A percentile compares a stretch with the other conserved stretches of the same genome.
These are phyloP conservation scores for Naegleria gruberi DNA, from an alignment of 208 protist species.

Conservation along the genomic window DNA sequence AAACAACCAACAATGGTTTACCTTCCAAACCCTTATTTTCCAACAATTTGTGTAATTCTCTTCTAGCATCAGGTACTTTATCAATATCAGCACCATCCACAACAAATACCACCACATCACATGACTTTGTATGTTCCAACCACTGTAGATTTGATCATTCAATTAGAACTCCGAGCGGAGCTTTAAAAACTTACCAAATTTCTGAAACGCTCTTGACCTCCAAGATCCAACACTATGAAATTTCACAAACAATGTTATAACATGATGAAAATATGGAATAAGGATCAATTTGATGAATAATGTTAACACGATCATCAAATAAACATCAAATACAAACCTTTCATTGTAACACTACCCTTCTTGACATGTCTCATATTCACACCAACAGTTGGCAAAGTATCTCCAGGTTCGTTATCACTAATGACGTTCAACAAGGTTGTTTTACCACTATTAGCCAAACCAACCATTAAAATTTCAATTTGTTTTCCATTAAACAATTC, in stretches of 20 bases:
- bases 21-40: constrained; percentile 46
- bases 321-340: constrained; percentile 23
- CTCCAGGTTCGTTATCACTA: constrained; percentile 53
- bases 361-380: constrained; percentile 66
- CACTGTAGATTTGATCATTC: constrained; percentile 33
- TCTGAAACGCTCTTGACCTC: constrained; percentile 60
- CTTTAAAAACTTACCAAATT: background rate
- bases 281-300: too few species aligned
- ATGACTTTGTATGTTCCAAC: constrained; percentile 58
- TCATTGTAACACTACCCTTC: constrained; percentile 61
- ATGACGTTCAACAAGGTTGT: constrained; percentile 69
- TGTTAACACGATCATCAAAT: background rate
- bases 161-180: background rate
- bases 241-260: too few species aligned
- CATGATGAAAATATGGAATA: too few species aligned
- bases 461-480: constrained; percentile 63
- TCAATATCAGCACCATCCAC: constrained; percentile 53
- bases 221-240: constrained; percentile 62
- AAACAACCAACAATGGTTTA: constrained; percentile 56
- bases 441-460: constrained; percentile 62
- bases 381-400: constrained; percentile 61
- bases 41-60: constrained; percentile 59
- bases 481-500: constrained; percentile 52
- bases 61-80: constrained; percentile 46
- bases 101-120: constrained; percentile 61